These are phyloP conservation scores for Gossypium arboreum DNA, from an alignment of 345 rosid genomes.

Conservation along the genomic window DNA sequence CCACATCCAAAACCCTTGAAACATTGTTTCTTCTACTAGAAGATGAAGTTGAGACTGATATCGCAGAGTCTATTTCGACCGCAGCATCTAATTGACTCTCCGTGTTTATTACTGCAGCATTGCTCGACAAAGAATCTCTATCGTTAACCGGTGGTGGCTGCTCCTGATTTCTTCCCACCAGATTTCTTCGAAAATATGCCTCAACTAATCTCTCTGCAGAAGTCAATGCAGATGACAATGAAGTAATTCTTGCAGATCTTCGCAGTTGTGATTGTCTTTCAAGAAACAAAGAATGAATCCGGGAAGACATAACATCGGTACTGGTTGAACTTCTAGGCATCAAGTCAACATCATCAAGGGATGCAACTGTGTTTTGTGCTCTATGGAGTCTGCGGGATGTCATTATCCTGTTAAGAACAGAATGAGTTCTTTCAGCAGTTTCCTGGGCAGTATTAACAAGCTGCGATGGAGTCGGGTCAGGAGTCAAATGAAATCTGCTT, in stretches of 20 bases:
- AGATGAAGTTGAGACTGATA: constrained; percentile 56
- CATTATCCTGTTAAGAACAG: constrained; percentile 56
- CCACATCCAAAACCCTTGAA: constrained; percentile 53
- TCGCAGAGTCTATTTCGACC: constrained; percentile 37
- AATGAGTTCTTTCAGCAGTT: constrained; percentile 45
- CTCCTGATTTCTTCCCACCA: constrained; percentile 61
- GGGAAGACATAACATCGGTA: constrained; percentile 20
- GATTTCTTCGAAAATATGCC: constrained; percentile 1
- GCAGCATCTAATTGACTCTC: constrained; percentile 44
- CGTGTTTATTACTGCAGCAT: constrained; percentile 55
- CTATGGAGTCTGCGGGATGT: constrained; percentile 67
- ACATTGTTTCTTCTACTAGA: constrained; percentile 52
- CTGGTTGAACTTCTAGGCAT: background rate
- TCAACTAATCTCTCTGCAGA: constrained; percentile 41
- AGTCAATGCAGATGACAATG: constrained; percentile 46
- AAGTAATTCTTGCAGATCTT: constrained; percentile 39
- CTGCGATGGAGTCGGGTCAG: constrained; percentile 42
- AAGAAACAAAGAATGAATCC: constrained; percentile 44
- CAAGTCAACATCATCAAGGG: constrained; percentile 26
- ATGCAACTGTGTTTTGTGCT: constrained; percentile 48
- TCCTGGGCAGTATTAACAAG: constrained; percentile 45
- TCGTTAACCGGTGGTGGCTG: constrained; percentile 76
- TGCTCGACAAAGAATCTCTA: constrained; percentile 65
- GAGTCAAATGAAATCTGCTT: constrained; percentile 53
- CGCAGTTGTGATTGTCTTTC: constrained; percentile 60